Base-by-base conservation (phyloP, 768 basidiomycete genomes). In the Tricholoma sp. region DNA sequence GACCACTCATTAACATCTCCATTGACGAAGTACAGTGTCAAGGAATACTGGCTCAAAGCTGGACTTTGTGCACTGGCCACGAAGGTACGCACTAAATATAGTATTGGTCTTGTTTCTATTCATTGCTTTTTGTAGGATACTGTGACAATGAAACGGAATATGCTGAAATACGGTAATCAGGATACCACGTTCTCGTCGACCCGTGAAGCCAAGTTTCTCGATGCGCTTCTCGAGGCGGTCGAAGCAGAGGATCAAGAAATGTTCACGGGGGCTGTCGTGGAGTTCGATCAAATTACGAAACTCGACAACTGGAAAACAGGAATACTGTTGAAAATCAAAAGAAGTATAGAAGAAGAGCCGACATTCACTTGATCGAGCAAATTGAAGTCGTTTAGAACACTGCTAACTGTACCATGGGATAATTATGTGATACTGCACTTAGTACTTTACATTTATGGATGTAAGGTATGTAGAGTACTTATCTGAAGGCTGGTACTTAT, bases 21-120 rank as follows among this genome's bases (percentile, higher is more conserved):
- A 8, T 73, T 98, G 63, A 98, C 97, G n/a, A 94, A 94, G 71
- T 99, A 98, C 75, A 94, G 90, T 59, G 97, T 98, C 63, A 98
- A 98, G 74, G 97, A 98, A 63, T 96, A 96, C 66, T 98, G 94
- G 93, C 77, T 98, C 34, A 80, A 86, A 63, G 81, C 94, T 3
- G 84, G 84, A 33, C 75, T 99, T 18, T 98, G 97, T 68, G 89
- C 89, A 13, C 76, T 98, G 54, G 96, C 94, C 6, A 86, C 88
- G 80, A 80, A 78, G 58, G 96, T 96, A 72, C 63, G 89, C 4
- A 24, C 74, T 12, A 6, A n/a, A 18, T 17, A 7, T 48, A 17
- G 45, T 36, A 3, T 44, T 20, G 36, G 28, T 34, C 18, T 13
- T 17, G 5, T 20, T 54, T 6, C 12, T 58, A 49, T 50, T 51